These are phyloP conservation scores for Cladosporium sp. DNA, from an alignment of 2,329 filamentous ascomycete species.

Conservation along the genomic window DNA sequence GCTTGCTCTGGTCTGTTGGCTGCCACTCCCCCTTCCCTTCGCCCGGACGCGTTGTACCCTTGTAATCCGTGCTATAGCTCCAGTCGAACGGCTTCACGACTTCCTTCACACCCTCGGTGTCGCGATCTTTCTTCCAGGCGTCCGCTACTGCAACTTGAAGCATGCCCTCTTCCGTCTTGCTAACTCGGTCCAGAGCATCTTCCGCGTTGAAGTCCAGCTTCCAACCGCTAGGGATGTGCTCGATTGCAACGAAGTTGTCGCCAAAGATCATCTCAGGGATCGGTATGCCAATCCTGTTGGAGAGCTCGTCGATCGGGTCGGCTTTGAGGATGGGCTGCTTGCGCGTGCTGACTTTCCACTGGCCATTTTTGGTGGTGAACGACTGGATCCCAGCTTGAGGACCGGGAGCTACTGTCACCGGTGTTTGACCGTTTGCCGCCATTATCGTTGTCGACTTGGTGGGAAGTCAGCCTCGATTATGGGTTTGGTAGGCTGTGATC, in stretches of 20 bases:
- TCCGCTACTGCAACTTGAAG: constrained; percentile 89
- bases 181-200: constrained; percentile 83
- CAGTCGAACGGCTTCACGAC: constrained; percentile 96
- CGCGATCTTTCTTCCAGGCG: constrained; percentile 74
- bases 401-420: constrained; percentile 1
- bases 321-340: constrained; percentile 95
- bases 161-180: constrained; percentile 90
- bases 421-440: constrained; percentile 50
- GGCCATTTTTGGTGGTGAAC: constrained; percentile 25
- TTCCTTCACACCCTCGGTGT: constrained; percentile 81
- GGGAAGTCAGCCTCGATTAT: background rate
- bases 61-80: constrained; percentile 91
- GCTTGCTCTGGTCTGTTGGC: constrained; percentile 33
- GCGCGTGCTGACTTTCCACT: constrained; percentile 62
- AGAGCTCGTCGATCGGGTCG: constrained; percentile 82
- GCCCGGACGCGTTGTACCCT: constrained; percentile 56
- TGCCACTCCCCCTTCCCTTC: constrained; percentile 21
- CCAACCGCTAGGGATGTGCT: constrained; percentile 74
- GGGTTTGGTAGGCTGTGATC: background rate
- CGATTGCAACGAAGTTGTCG: constrained; percentile 78
- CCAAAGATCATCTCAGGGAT: constrained; percentile 99
- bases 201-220: constrained; percentile 75
- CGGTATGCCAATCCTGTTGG: constrained; percentile 72
- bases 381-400: constrained; percentile 16
- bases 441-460: constrained; percentile 2